Evolutionary conservation across 257 asterid species (phyloP), one percentile per base, ranked within the genome.

Genomic region (Primulina huaijiensis): DNA sequence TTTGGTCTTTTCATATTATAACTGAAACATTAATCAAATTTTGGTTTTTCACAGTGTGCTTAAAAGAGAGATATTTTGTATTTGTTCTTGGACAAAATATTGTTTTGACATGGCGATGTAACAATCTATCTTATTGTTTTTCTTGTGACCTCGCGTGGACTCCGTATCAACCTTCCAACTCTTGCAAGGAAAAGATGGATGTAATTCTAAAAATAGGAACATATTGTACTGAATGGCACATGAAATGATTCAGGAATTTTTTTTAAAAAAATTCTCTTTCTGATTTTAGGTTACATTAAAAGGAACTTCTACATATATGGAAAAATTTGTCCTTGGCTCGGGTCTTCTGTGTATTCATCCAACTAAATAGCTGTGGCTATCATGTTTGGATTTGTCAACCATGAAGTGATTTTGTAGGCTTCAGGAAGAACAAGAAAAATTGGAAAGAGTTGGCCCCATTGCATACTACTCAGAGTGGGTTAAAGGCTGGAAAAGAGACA

Each of bases 401-500:
- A 60, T 76, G 50, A 62, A 27, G 63, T 74, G 71, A 65, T 75
- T 37, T 57, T 77, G 68, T 74, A 92, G 98, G 87, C 87, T 92
- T 74, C 81, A 85, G 82, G 83, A 83, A 52, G 98, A 92, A 83
- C 84, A 77, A 38, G 97, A 88, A 64, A 88, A 55, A 80, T 76
- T 90, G 75, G 87, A 85, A 73, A 72, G 40, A 62, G 67, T 81
- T 60, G 98, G 98, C 68, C 97, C 96, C 21, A 59, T 92, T 0
- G 96, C 98, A 17, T 92, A 85, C 79, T 92, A 88, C 78, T 92
- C 98, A 1, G 97, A 90, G 72, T 92, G 98, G 98, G 98, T 92
- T 43, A 10, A 76, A 78, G 92, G 89, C 35, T 92, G 97, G 98
- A 85, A 81, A 78, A 81, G 82, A 71, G 97, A 92, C 81, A 90